Conservation (phyloP, 2,329 filamentous ascomycete genomes). For the Exserohilum rostratum region DNA sequence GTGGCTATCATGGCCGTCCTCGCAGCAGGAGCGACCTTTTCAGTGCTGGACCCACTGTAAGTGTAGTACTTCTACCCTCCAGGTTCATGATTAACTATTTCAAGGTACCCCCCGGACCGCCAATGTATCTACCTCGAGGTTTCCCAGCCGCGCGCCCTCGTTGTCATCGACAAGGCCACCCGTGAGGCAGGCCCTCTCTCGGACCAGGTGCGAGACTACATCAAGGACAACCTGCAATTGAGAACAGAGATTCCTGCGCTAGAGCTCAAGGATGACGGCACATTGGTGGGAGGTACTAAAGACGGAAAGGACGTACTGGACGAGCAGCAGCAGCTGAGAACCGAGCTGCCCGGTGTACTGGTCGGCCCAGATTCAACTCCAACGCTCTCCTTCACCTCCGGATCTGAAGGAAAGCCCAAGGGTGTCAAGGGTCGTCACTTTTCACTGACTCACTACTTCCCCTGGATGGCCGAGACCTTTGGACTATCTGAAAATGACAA, state of each 20-base stretch:
- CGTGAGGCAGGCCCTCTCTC: constrained; percentile 70
- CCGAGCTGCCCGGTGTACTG: constrained; percentile 69
- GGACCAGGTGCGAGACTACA: constrained; percentile 67
- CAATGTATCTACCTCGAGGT: constrained; percentile 86
- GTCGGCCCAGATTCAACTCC: constrained; percentile 86
- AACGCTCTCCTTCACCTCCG: constrained; percentile 68
- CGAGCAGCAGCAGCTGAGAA: constrained; percentile 58
- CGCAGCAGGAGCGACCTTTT: constrained; percentile 65
- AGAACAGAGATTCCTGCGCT: constrained; percentile 78
- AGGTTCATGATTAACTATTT: constrained; percentile 9
- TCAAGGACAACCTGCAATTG: constrained; percentile 73
- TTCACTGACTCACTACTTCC: constrained; percentile 82
- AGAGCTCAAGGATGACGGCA: constrained; percentile 72
- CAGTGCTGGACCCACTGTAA: constrained; percentile 76
- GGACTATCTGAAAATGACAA: constrained; percentile 71
- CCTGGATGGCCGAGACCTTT: constrained; percentile 91
- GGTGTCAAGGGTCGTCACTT: constrained; percentile 89
- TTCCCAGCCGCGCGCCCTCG: constrained; percentile 72
- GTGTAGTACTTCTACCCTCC: constrained; percentile 37
- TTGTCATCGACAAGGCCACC: constrained; percentile 74
- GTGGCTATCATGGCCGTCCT: constrained; percentile 78
- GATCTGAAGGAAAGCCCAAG: constrained; percentile 80
- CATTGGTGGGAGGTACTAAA: constrained; percentile 69
- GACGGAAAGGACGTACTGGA: constrained; percentile 72
- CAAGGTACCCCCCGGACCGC: constrained; percentile 76